These are phyloP conservation scores for Coemansia sp. DNA, from an alignment of 192 early-diverging fungal genomes.

Conservation along the genomic window DNA sequence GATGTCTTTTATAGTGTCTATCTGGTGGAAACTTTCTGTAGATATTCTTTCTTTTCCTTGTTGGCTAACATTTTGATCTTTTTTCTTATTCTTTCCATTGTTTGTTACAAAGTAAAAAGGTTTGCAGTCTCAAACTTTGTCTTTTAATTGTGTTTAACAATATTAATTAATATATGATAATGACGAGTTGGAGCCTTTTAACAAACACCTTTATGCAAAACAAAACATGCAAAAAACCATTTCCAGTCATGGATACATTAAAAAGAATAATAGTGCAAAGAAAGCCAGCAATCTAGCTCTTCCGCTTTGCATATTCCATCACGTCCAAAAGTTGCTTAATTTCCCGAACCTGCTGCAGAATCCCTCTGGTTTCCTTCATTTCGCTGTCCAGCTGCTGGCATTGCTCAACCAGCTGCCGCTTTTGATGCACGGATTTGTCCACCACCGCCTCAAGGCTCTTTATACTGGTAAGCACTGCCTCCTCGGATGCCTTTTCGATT, in stretches of 20 bases:
- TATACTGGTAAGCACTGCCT: conserved; percentile 30
- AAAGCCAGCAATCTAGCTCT: conserved; percentile 8
- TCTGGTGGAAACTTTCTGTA: too few relatives aligned
- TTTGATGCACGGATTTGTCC: conserved; percentile 24
- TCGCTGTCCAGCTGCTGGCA: conserved; percentile 28
- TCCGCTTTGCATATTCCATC: conserved; percentile 44
- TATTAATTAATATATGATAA: too few relatives aligned
- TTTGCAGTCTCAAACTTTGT: too few relatives aligned
- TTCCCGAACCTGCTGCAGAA: conserved; percentile 24
- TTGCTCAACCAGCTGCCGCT: conserved; percentile 22
- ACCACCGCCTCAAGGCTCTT: conserved; percentile 19
- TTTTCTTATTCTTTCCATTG: too few relatives aligned
- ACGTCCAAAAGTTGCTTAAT: conserved; percentile 47
- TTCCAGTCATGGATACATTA: background rate
- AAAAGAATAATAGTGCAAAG: background rate
- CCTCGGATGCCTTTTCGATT: conserved; percentile 35
- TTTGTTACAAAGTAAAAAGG: too few relatives aligned
- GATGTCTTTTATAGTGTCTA: too few relatives aligned
- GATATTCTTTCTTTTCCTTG: too few relatives aligned
- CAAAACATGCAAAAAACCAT: too few relatives aligned
- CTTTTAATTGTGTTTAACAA: too few relatives aligned
- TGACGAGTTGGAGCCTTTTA: too few relatives aligned
- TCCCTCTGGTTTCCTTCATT: conserved; percentile 23
- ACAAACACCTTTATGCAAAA: too few relatives aligned
- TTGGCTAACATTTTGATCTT: too few relatives aligned